Base-by-base conservation (phyloP, 768 basidiomycete genomes). In the Collybiopsis confluens region DNA sequence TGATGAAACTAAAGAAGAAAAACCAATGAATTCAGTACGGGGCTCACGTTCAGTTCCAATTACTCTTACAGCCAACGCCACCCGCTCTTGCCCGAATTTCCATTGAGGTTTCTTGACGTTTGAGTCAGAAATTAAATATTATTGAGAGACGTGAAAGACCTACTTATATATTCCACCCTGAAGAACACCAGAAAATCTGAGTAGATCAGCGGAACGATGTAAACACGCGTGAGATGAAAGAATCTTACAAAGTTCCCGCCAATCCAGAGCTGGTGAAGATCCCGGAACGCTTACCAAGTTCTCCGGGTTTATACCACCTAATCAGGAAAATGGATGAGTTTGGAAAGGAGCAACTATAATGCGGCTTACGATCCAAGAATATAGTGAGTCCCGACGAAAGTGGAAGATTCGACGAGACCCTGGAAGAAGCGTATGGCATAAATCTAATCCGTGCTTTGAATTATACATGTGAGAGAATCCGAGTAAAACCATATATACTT, bases 371-470 rank as follows among this genome's bases (percentile, higher is more conserved):
- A 83, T 58, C 87, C 85, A 16, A 88, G 79, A 57, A 88, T 72
- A 61, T 85, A 86, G 58, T 86, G 85, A 15, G 84, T 82, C 33
- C 88, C 88, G 24, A 85, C 85, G 64, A 90, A 90, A 1, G 86
- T 90, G 7, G 86, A 87, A 0, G 86, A 79, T 65, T 90, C 88
- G 6, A 82, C 79, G 54, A 88, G 71, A 21, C 84, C 88, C 65
- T 87, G 86, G 52, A 88, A 77, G 63, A 90, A 88, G 8, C 86
- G 77, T 56, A 89, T 85, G 26, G 73, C 83, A 64, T 83, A 86
- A 47, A 89, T 69, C 83, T 85, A 45, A 10, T 54, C 26, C 9
- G 7, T 45, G 24, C 28, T 16, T 11, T 21, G 13, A 20, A 9
- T 20, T 27, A 36, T n/a, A n/a, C n/a, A n/a, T 3, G 7, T n/a